Conservation (phyloP, 768 basidiomycete species). For the Kondoa subrosea region DNA sequence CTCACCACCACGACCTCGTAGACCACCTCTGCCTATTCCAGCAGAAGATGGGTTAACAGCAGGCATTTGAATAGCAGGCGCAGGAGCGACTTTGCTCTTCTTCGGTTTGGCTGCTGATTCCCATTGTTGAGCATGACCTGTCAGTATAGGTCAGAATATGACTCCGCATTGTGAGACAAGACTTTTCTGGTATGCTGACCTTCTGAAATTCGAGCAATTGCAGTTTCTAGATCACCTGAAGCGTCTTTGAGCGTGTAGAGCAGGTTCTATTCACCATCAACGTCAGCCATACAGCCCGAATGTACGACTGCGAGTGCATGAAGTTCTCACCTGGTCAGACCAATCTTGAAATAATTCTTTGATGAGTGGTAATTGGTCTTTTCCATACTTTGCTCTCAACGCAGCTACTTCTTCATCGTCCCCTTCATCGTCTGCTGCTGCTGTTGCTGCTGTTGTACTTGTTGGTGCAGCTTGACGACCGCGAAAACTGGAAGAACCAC, state of each 20-base stretch:
- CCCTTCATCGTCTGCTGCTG: neutral
- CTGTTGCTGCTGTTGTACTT: neutral
- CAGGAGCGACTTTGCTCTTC: conserved; percentile 17
- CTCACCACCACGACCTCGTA: neutral
- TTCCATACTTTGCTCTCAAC: conserved; percentile 20
- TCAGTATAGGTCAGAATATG: neutral
- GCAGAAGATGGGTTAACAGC: neutral
- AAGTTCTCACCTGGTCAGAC: conserved; percentile 18
- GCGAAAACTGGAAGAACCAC: neutral
- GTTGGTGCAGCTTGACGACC: neutral
- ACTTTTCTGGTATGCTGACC: conserved; percentile 15
- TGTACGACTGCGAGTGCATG: neutral
- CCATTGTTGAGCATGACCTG: conserved; percentile 25
- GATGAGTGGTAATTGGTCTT: conserved; percentile 12
- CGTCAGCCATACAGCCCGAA: neutral
- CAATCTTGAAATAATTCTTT: conserved; percentile 25
- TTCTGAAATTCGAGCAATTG: conserved; percentile 22
- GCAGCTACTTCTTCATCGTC: conserved; percentile 14
- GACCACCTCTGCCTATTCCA: neutral
- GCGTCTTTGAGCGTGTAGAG: conserved; percentile 22
- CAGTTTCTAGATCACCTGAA: conserved; percentile 23
- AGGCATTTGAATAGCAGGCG: too few species aligned
- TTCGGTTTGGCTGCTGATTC: conserved; percentile 23
- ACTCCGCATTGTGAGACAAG: neutral
- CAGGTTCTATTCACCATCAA: conserved; percentile 13